These are phyloP conservation scores for Paraphoma sp. DNA, from an alignment of 2,329 filamentous ascomycete species.

Conservation along the genomic window DNA sequence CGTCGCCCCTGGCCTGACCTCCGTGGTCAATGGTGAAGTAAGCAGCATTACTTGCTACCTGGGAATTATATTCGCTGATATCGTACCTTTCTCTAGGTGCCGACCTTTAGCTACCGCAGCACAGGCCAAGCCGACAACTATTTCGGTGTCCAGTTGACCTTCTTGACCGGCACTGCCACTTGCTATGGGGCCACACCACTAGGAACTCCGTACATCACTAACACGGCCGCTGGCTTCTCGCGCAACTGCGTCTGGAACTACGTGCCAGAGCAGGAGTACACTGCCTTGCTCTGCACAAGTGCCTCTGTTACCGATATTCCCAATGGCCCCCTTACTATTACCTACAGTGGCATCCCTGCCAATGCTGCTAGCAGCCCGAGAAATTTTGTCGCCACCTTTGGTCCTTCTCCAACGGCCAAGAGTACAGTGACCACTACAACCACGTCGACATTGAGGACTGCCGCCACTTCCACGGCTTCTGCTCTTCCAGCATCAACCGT, in stretches of 20 bases:
- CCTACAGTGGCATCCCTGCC: not conserved
- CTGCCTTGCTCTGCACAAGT: constrained; percentile 8
- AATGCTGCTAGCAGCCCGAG: not conserved
- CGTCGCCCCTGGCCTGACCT: constrained; percentile 10
- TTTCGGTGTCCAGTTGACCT: constrained; percentile 18
- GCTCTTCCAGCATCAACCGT: not conserved
- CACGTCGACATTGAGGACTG: not conserved
- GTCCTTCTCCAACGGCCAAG: constrained; percentile 1
- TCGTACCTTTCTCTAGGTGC: not conserved
- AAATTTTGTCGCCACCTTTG: constrained; percentile 11
- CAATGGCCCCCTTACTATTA: constrained; percentile 12
- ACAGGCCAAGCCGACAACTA: constrained; percentile 3
- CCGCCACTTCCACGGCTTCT: constrained; percentile 1
- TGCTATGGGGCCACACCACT: constrained; percentile 12
- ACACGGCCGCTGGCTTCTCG: constrained; percentile 6
- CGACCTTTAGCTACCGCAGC: constrained; percentile 17
- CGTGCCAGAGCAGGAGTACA: not conserved
- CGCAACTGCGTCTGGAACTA: constrained; percentile 10
- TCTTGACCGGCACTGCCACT: constrained; percentile 14
- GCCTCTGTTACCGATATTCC: constrained; percentile 1
- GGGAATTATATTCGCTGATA: not conserved
- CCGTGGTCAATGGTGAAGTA: constrained; percentile 5
- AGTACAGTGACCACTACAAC: constrained; percentile 1
- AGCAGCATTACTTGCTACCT: not conserved
- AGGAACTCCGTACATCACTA: constrained; percentile 18